phyloP scores from a whole-genome alignment of 108 stramenopile genomes.

The Tribonema minus region DNA sequence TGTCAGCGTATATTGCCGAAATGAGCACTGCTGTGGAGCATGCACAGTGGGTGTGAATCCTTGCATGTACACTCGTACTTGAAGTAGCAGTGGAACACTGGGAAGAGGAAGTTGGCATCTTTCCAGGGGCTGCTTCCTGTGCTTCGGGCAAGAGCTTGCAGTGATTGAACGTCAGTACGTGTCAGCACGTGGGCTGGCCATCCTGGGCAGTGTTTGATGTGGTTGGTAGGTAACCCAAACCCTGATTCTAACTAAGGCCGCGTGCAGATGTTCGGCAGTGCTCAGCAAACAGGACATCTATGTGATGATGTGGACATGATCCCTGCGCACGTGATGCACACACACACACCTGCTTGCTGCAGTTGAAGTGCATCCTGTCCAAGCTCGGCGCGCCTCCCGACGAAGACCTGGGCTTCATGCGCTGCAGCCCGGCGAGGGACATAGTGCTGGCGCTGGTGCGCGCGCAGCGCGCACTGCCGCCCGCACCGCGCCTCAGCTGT shows the following conservation, averaged over 20 bases:
- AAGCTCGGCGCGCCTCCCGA: conserved; percentile 52
- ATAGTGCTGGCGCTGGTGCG: conserved; percentile 6
- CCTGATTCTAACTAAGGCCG: neutral
- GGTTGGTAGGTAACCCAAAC: neutral
- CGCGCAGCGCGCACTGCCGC: neutral
- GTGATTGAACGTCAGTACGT: no score
- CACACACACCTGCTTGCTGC: neutral
- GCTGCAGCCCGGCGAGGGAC: conserved; percentile 17
- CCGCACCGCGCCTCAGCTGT: neutral
- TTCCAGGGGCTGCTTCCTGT: no score
- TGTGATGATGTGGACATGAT: no score
- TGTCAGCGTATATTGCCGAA: neutral
- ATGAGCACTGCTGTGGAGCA: neutral
- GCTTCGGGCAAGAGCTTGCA: no score
- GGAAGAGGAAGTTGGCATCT: no score
- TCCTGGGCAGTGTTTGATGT: no score
- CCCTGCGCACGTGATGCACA: no score
- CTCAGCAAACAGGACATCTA: no score
- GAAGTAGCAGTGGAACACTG: no score
- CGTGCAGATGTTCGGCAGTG: no score
- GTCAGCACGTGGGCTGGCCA: no score
- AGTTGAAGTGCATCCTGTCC: conserved; percentile 50
- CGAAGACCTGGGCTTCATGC: conserved; percentile 51
- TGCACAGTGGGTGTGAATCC: neutral
- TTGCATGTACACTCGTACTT: neutral